Evolutionary conservation across 305 asterid genomes (phyloP).

Genomic region (Fraxinus angustifolia): DNA sequence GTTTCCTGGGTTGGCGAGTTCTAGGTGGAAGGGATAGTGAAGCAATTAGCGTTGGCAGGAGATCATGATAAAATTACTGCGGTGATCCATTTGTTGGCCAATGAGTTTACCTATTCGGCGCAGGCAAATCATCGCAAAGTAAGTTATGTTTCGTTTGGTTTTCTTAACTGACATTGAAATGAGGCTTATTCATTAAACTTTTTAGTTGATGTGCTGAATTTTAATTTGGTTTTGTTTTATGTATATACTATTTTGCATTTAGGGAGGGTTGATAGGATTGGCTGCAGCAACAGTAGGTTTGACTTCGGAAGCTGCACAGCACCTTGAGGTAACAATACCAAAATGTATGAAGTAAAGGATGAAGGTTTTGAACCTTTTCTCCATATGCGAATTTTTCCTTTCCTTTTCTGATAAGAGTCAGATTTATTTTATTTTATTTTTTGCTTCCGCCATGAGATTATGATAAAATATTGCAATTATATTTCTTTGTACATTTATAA

Average conservation of each 20-base stretch:
- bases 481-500: neutral
- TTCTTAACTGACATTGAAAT: slow-evolving; percentile 2
- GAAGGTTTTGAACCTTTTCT: neutral
- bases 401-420: neutral
- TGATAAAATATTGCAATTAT: neutral
- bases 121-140: slow-evolving; percentile 95
- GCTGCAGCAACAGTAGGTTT: slow-evolving; percentile 95
- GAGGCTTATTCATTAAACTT: slow-evolving; percentile 11
- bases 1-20: slow-evolving; percentile 38
- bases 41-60: slow-evolving; percentile 64
- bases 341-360: neutral
- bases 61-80: slow-evolving; percentile 80
- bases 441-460: neutral
- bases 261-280: slow-evolving; percentile 97
- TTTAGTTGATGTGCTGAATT: slow-evolving; percentile 2
- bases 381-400: neutral
- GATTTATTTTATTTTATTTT: neutral
- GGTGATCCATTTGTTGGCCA: slow-evolving; percentile 69
- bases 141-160: slow-evolving; percentile 16
- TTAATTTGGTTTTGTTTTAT: slow-evolving; percentile 9
- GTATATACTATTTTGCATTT: slow-evolving; percentile 18
- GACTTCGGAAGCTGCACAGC: slow-evolving; percentile 85
- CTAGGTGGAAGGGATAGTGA: slow-evolving; percentile 95
- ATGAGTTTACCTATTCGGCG: slow-evolving; percentile 70
- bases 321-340: slow-evolving; percentile 72